A percentile compares a stretch with the other conserved stretches of the same genome.
These are phyloP conservation scores for Rhodotorula sp. DNA, from an alignment of 1,284 basidiomycete species.

Conservation along the genomic window DNA sequence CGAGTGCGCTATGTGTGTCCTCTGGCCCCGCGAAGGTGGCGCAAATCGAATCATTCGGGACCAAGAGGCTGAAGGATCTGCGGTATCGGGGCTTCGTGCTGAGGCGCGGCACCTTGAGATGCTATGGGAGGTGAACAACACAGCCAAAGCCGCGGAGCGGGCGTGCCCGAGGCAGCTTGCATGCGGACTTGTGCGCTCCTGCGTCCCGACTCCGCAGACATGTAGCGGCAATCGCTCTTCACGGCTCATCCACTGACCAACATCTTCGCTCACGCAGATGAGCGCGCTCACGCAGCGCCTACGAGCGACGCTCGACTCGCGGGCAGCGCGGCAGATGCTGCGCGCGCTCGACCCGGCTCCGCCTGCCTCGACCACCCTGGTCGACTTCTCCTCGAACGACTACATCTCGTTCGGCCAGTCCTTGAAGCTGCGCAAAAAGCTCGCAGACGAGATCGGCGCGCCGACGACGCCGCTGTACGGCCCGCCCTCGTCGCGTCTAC, in stretches of 20 bases:
- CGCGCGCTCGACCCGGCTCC: constrained; percentile 24
- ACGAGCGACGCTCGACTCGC: constrained; percentile 21
- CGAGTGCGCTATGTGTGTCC: no score
- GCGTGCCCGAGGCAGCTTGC: no score
- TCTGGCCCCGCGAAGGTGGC: no score
- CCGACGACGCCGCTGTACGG: constrained; percentile 58
- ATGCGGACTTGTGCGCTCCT: no score
- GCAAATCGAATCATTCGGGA: no score
- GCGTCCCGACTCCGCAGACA: background rate
- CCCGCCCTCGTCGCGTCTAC: constrained; percentile 82
- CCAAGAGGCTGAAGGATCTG: no score
- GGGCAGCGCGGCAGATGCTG: constrained; percentile 20
- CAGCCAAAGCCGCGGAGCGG: no score
- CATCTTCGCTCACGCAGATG: background rate
- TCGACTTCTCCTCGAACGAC: constrained; percentile 88
- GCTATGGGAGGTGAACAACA: no score
- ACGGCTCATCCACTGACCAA: background rate
- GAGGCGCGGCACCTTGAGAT: no score
- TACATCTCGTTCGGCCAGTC: constrained; percentile 82
- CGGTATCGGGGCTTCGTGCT: no score
- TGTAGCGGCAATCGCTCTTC: background rate
- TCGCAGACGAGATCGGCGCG: constrained; percentile 53
- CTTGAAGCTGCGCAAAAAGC: constrained; percentile 59
- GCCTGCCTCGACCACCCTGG: constrained; percentile 27
- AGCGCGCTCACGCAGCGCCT: constrained; percentile 18